A percentile compares a stretch with the other conserved stretches of the same genome.
Evolutionary conservation across 208 protist species (phyloP).

Genomic region (Entamoeba invadens): DNA sequence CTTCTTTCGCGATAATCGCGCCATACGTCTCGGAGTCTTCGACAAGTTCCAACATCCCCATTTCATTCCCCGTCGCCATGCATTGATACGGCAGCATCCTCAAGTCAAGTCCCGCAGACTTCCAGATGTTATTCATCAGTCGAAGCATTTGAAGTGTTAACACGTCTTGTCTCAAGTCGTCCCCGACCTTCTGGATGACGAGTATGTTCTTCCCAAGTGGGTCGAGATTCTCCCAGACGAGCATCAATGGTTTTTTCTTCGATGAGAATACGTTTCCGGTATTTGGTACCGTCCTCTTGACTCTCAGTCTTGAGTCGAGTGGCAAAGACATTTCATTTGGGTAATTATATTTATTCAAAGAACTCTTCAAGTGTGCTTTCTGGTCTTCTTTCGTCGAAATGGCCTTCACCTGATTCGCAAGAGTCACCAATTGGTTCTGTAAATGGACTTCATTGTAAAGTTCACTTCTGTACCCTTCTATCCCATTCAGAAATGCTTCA

Average conservation of each 20-base stretch:
- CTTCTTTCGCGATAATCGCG: constrained; percentile 25
- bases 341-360: not conserved
- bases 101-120: constrained; percentile 30
- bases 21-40: constrained; percentile 44
- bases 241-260: not conserved
- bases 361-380: not conserved
- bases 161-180: constrained; percentile 54
- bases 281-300: not conserved
- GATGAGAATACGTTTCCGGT: not conserved
- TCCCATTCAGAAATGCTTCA: not conserved
- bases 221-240: not conserved
- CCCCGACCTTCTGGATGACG: constrained; percentile 14
- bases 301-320: not conserved
- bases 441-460: not conserved
- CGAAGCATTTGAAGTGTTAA: constrained; percentile 49
- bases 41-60: constrained; percentile 55
- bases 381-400: not conserved
- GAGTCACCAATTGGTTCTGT: not conserved
- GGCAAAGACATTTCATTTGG: not conserved
- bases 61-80: constrained; percentile 48
- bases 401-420: not conserved
- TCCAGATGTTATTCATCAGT: constrained; percentile 45
- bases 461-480: not conserved
- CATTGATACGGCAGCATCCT: constrained; percentile 41
- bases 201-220: not conserved